Conservation (phyloP, 2,329 filamentous ascomycete species). For the Epichloe sp. region DNA sequence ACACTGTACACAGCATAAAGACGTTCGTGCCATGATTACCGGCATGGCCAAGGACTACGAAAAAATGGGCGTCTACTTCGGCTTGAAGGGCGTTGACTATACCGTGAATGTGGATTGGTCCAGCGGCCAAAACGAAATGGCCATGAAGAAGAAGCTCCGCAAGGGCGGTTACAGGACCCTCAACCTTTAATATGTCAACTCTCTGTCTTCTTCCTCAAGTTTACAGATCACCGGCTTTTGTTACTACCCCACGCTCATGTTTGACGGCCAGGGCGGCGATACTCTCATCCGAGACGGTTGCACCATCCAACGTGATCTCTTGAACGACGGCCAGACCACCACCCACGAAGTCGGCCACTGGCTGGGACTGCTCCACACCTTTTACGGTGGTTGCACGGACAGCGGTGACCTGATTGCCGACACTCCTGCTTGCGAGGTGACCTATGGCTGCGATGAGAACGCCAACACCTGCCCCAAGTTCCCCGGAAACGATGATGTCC, state of each 20-base stretch:
- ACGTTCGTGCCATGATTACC: background rate
- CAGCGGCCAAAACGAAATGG: background rate
- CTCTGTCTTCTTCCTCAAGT: constrained; percentile 8
- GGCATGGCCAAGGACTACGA: background rate
- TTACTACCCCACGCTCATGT: background rate
- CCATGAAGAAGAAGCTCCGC: constrained; percentile 14
- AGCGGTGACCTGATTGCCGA: constrained; percentile 24
- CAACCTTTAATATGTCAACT: constrained; percentile 27
- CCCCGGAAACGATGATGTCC: constrained; percentile 14
- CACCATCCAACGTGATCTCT: constrained; percentile 6
- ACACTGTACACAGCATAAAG: background rate
- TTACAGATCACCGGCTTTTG: background rate
- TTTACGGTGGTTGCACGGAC: constrained; percentile 21
- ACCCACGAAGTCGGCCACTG: constrained; percentile 31
- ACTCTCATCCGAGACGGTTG: constrained; percentile 9
- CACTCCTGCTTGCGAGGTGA: constrained; percentile 20
- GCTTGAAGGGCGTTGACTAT: background rate
- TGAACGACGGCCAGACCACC: constrained; percentile 11
- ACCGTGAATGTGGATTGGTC: background rate
- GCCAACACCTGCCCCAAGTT: constrained; percentile 16
- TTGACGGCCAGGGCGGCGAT: constrained; percentile 10
- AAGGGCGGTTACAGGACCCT: constrained; percentile 24
- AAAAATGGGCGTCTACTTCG: background rate
- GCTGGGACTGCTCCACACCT: constrained; percentile 30
- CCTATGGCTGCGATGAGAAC: constrained; percentile 18